Evolutionary conservation across 208 protist genomes (phyloP).

Genomic region (Trypanosoma congolense): DNA sequence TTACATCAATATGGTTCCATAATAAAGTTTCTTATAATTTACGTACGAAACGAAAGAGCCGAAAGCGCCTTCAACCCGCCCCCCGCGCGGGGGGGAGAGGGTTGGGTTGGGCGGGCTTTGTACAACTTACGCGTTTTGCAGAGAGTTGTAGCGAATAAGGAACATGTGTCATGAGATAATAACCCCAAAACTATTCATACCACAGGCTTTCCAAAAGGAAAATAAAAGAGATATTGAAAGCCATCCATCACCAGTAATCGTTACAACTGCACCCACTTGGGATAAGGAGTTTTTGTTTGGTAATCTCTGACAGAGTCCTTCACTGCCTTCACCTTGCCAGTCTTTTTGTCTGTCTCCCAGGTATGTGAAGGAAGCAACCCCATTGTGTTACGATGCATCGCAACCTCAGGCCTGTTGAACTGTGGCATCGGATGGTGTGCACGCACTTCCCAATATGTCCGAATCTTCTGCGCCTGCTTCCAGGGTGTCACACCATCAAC

Average conservation of each 20-base stretch:
- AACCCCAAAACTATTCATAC: too few species aligned
- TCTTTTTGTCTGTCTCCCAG: constrained; percentile 91
- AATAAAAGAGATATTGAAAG: too few species aligned
- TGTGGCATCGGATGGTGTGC: constrained; percentile 87
- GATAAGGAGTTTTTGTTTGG: constrained; percentile 75
- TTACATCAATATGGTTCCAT: too few species aligned
- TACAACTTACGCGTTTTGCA: too few species aligned
- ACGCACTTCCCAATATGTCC: constrained; percentile 87
- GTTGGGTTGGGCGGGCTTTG: too few species aligned
- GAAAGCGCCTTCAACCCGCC: too few species aligned
- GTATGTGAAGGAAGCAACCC: constrained; percentile 75
- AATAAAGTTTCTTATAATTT: too few species aligned
- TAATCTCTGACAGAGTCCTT: constrained; percentile 91
- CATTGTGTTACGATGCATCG: constrained; percentile 84
- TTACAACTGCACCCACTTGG: constrained; percentile 83
- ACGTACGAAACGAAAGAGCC: too few species aligned
- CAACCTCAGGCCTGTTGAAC: constrained; percentile 86
- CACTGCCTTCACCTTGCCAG: constrained; percentile 82
- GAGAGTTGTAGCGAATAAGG: too few species aligned
- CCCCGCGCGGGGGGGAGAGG: too few species aligned
- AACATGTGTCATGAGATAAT: too few species aligned
- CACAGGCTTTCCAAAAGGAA: too few species aligned
- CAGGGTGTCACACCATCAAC: constrained; percentile 87
- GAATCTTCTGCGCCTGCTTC: constrained; percentile 88
- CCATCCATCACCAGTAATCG: neutral